Evolutionary conservation across 2,329 filamentous ascomycete species (phyloP), one percentile per base, ranked within the genome.

Genomic region (Hypoxylon sp.): DNA sequence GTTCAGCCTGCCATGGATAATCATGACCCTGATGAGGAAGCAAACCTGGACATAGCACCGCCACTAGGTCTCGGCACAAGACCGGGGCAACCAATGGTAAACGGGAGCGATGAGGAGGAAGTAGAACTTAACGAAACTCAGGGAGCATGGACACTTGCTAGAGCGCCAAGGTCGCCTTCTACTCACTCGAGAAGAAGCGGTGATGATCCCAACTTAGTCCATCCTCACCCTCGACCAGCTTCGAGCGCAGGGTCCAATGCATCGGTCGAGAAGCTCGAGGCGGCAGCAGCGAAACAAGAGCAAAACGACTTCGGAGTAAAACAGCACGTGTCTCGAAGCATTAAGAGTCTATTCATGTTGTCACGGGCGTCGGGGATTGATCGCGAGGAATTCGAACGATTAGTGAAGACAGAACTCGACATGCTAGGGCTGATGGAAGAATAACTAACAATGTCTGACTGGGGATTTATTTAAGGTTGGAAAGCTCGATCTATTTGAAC

Each of bases 1-100:
- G 92, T 95, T 7, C 92, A 95, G 77, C 92, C 92, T 2, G 92
- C 92, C 33, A 89, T 95, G 84, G 93, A 95, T 79, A 89, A 89
- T 62, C 90, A 95, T 77, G 92, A 95, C 72, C 92, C 92, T n/a
- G 91, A 94, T 73, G 92, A 94, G 80, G 90, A 84, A 63, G 81
- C 66, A 46, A 71, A 74, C 78, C 63, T 81, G 3, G 78, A 77
- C 25, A 71, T 80, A 17, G 79, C 80, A 6, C 82, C 82, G 2
- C 79, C 81, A 1, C 73, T 81, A 14, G 79, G 81, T 33, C 66
- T 81, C 49, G 72, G 72, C 10, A 69, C 73, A 53, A 65, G 73
- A 2, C 59, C 72, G 33, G 70, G 63, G 40, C 67, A 66, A n/a
- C 25, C 75, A 72, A n/a, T 76, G 68, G 53, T 69, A 30, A 69